Percentiles rank a stretch among this genome's conserved stretches.
Evolutionary conservation across 2,329 filamentous ascomycete genomes (phyloP).

Genomic region (Curvularia spicifera): DNA sequence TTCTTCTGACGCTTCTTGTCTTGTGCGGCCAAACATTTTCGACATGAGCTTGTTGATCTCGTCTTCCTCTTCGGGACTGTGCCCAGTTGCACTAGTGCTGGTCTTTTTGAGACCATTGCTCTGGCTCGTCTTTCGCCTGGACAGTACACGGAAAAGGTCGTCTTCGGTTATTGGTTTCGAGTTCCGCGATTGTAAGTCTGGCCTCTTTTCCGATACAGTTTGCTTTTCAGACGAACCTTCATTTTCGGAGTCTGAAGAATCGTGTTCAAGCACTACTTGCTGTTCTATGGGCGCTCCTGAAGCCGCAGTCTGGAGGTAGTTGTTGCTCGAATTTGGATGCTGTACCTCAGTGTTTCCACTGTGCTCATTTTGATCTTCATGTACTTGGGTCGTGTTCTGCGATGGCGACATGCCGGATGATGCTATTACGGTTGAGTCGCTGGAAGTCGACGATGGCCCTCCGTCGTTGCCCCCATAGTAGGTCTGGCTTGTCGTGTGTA

Average conservation of each 20-base stretch:
- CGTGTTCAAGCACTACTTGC: conserved; percentile 23
- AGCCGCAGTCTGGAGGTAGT: conserved; percentile 5
- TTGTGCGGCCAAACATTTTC: conserved; percentile 70
- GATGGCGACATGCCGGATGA: conserved; percentile 7
- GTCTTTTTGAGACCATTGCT: conserved; percentile 30
- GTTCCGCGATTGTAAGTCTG: conserved; percentile 24
- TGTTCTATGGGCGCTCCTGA: conserved; percentile 19
- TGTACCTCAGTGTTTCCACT: neutral
- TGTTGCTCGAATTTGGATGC: neutral
- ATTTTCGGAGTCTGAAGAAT: conserved; percentile 31
- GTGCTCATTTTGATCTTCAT: neutral
- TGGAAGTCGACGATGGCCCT: conserved; percentile 20
- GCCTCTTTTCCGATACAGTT: conserved; percentile 22
- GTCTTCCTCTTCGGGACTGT: conserved; percentile 50
- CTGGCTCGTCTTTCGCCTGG: conserved; percentile 55
- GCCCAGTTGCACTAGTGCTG: conserved; percentile 33
- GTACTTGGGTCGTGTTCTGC: conserved; percentile 1
- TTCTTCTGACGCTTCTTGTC: conserved; percentile 70
- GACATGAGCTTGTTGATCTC: conserved; percentile 70
- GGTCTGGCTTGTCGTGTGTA: conserved; percentile 26
- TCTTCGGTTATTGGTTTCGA: conserved; percentile 56
- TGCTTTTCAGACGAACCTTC: conserved; percentile 32
- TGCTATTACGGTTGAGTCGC: conserved; percentile 21
- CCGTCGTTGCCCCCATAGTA: conserved; percentile 20
- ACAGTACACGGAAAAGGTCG: conserved; percentile 59